Conservation (phyloP, 345 rosid species). For the Bruguiera parviflora region DNA sequence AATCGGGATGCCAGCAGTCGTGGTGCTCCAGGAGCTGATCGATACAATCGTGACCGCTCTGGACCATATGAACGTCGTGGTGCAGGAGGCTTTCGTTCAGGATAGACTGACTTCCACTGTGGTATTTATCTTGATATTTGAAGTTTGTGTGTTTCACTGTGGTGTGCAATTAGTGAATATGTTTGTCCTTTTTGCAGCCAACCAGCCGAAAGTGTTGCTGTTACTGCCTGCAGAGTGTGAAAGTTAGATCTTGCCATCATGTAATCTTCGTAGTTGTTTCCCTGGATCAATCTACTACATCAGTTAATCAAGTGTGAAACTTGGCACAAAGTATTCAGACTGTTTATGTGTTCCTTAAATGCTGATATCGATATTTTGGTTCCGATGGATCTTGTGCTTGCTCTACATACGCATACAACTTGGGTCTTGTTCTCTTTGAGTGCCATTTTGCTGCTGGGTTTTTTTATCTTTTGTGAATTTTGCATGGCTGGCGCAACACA, state of each 20-base stretch:
- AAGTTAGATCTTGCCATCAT: slow-evolving; percentile 28
- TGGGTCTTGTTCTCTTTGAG: slow-evolving; percentile 41
- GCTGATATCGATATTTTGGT: slow-evolving; percentile 42
- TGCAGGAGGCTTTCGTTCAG: slow-evolving; percentile 50
- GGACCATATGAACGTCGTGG: slow-evolving; percentile 82
- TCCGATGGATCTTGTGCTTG: slow-evolving; percentile 44
- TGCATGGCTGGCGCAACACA: slow-evolving; percentile 28
- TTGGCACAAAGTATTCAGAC: slow-evolving; percentile 34
- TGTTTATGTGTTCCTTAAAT: slow-evolving; percentile 40
- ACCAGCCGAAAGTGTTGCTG: slow-evolving; percentile 27
- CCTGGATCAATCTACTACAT: slow-evolving; percentile 38
- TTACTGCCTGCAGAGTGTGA: slow-evolving; percentile 21
- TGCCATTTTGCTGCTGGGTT: slow-evolving; percentile 37
- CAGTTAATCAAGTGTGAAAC: slow-evolving; percentile 37
- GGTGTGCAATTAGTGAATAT: slow-evolving; percentile 10
- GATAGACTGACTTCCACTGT: slow-evolving; percentile 24
- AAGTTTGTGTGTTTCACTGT: slow-evolving; percentile 2
- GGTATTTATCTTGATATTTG: slow-evolving; percentile 24
- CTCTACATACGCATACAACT: slow-evolving; percentile 37
- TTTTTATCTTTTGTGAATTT: slow-evolving; percentile 16
- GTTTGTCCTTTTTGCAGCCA: slow-evolving; percentile 23
- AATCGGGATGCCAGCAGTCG: slow-evolving; percentile 63
- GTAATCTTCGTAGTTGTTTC: slow-evolving; percentile 26
- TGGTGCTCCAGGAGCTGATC: slow-evolving; percentile 71
- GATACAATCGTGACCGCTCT: slow-evolving; percentile 70